phyloP scores from a whole-genome alignment of 176 grass and related monocot genomes.

The Paspalum notatum region DNA sequence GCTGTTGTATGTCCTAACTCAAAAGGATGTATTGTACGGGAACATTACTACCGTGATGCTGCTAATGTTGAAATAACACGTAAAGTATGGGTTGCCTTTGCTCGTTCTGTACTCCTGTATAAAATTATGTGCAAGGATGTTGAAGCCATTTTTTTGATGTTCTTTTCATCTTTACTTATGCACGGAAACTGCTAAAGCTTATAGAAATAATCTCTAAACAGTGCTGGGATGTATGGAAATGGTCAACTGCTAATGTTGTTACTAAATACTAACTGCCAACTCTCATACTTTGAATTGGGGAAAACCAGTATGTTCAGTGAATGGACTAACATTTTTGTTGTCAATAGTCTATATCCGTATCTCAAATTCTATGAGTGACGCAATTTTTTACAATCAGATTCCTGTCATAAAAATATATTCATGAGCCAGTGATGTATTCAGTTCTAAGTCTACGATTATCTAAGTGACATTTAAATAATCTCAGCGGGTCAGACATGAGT shows the following conservation, averaged over 20 bases:
- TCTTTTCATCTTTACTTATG: constrained; percentile 1
- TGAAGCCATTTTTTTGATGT: constrained; percentile 5
- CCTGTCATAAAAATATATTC: too few species aligned
- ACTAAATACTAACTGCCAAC: neutral
- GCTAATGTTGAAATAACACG: constrained; percentile 37
- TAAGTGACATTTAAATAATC: too few species aligned
- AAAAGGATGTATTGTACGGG: constrained; percentile 41
- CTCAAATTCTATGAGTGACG: too few species aligned
- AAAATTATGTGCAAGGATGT: neutral
- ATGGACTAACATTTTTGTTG: neutral
- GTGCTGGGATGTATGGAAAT: neutral
- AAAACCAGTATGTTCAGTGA: constrained; percentile 1
- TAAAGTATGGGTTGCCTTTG: constrained; percentile 26
- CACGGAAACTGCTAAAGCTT: neutral
- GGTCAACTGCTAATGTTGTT: neutral
- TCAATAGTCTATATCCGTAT: too few species aligned
- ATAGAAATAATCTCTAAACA: neutral
- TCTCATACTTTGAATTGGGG: neutral
- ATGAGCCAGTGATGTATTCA: too few species aligned
- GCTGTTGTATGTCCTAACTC: constrained; percentile 52
- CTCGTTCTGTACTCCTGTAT: neutral
- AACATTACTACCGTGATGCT: constrained; percentile 26
- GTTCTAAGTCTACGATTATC: too few species aligned
- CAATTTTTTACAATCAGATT: too few species aligned
- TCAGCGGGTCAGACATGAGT: too few species aligned